Base-by-base conservation (phyloP, 129 eudicot species). In the Oenanthe sinensis region DNA sequence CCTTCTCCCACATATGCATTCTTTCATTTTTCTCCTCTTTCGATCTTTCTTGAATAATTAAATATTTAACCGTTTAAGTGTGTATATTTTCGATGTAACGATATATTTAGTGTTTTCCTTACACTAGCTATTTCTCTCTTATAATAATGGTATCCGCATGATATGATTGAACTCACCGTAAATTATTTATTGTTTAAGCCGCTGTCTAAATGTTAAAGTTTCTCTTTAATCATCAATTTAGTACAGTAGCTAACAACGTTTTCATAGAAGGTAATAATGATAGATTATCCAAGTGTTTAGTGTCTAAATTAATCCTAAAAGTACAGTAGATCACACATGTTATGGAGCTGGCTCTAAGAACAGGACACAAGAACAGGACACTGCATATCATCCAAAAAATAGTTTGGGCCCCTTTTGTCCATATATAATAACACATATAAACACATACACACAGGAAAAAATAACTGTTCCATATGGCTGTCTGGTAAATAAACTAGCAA, bases 281-380 rank as follows among this genome's bases (percentile, higher is more conserved):
- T 1, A 6, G 2, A 19, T 71, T 71, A 6, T 28, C 39, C 3
- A 19, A 65, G 2, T 24, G 70, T n/a, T 17, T 33, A 26, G 17
- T 8, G 39, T 69, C 24, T 36, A 71, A 42, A 71, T n/a, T 17
- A 20, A 71, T 69, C 26, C 3, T 69, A 6, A 16, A 69, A 17
- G 74, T 37, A 69, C 46, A 69, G 74, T 13, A 28, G 45, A 46
- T 67, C 16, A 69, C 26, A 69, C 74, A 30, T 69, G 45, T 4
- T 10, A 17, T 69, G 46, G 74, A 69, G n/a, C 10, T 15, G 74
- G 45, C 36, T 68, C 74, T 20, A 12, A 43, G 76, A 26, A 15
- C 58, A 74, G 55, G 68, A 16, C 47, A 72, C n/a, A 73, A 44
- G 60, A 74, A 47, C 60, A 74, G n/a, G 68, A 28, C 47, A 72